Evolutionary conservation across 306 rosid species (phyloP).

Genomic region (Echinosophora koreensis): DNA sequence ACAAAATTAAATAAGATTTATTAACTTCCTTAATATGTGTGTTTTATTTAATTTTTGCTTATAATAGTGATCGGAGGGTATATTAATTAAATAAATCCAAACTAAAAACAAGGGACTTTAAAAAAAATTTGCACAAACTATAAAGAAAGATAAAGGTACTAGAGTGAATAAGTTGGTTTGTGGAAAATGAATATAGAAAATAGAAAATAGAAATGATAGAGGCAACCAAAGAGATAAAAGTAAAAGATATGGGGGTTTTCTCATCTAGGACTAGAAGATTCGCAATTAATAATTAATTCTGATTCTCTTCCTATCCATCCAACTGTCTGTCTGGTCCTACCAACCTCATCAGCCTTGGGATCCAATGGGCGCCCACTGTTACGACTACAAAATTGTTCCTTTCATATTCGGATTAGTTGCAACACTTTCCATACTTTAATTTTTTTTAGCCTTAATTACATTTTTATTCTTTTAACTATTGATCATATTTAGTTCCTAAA

Average conservation of each 20-base stretch:
- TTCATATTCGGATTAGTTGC: too few species aligned
- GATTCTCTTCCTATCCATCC: background rate
- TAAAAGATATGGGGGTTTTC: background rate
- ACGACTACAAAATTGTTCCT: too few species aligned
- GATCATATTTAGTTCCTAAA: too few species aligned
- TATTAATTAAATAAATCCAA: background rate
- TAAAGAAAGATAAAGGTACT: too few species aligned
- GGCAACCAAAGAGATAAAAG: background rate
- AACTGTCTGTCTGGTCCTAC: background rate
- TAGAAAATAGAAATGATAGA: background rate
- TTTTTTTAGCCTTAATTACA: too few species aligned
- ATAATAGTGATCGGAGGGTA: too few species aligned
- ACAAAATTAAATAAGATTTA: too few species aligned
- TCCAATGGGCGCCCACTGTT: slow-evolving; percentile 37
- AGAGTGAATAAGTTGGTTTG: background rate
- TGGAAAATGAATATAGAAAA: slow-evolving; percentile 4
- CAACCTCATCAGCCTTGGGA: background rate
- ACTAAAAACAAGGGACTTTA: background rate
- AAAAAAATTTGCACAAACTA: too few species aligned
- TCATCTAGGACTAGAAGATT: background rate
- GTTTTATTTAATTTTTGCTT: too few species aligned
- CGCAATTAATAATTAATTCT: background rate
- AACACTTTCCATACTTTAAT: too few species aligned
- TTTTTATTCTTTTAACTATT: too few species aligned
- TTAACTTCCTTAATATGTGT: too few species aligned